Percentiles rank a stretch among this genome's conserved stretches.
These are phyloP conservation scores for Penicillium macrosclerotiorum DNA, from an alignment of 495 filamentous ascomycete genomes.

Conservation along the genomic window DNA sequence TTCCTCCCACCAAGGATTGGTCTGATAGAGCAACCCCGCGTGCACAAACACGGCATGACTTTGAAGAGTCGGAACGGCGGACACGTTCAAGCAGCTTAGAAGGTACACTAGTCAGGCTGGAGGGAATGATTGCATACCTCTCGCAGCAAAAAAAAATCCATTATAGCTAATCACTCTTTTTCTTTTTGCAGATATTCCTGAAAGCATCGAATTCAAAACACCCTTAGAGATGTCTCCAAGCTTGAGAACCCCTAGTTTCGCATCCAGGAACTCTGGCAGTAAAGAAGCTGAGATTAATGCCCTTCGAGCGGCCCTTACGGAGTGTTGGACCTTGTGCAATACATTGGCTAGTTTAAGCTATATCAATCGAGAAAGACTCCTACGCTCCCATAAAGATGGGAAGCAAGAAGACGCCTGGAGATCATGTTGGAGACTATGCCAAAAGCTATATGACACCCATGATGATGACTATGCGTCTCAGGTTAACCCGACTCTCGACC, in stretches of 20 bases:
- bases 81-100: constrained; percentile 64
- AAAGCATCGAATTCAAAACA: constrained; percentile 21
- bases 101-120: too few relatives aligned
- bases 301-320: constrained; percentile 72
- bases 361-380: constrained; percentile 75
- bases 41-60: constrained; percentile 73
- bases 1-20: constrained; percentile 61
- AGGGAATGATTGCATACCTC: too few relatives aligned
- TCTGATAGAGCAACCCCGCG: constrained; percentile 73
- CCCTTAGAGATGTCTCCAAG: neutral
- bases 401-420: constrained; percentile 85
- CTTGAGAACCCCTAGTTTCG: constrained; percentile 17
- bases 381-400: constrained; percentile 63
- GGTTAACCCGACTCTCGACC: constrained; percentile 73
- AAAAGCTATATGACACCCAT: constrained; percentile 77
- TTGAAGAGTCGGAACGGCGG: constrained; percentile 55
- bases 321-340: constrained; percentile 95
- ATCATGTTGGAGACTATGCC: constrained; percentile 87
- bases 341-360: constrained; percentile 82
- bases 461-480: constrained; percentile 71
- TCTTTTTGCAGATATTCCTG: constrained; percentile 41
- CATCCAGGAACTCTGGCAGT: constrained; percentile 34
- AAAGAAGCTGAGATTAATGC: constrained; percentile 66
- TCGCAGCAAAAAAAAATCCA: too few relatives aligned
- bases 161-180: constrained; percentile 10